Conservation (phyloP, 1,139 yeast genomes). For the Wickerhamiella pararugosa region DNA sequence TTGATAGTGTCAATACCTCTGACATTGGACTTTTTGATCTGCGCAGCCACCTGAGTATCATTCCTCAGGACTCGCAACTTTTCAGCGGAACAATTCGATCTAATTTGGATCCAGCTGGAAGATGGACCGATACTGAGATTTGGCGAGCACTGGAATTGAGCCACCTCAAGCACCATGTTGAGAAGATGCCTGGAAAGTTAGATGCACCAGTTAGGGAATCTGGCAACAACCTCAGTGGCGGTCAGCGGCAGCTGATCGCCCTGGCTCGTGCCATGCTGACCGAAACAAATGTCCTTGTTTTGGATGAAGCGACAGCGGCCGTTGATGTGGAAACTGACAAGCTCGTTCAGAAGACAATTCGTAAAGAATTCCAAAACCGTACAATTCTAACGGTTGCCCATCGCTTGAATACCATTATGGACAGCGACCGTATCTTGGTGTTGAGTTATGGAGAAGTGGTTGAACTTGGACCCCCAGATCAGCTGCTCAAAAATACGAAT, state of each 20-base stretch:
- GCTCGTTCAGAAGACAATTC: conserved; percentile 72
- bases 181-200: conserved; percentile 48
- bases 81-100: conserved; percentile 83
- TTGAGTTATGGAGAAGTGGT: conserved; percentile 72
- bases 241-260: conserved; percentile 86
- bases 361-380: conserved; percentile 70
- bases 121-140: conserved; percentile 55
- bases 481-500: conserved; percentile 47
- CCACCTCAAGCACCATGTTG: conserved; percentile 64
- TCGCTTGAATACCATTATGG: conserved; percentile 83
- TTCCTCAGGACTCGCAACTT: conserved; percentile 95
- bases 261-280: conserved; percentile 76
- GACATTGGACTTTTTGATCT: conserved; percentile 68
- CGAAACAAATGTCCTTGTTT: conserved; percentile 59
- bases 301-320: conserved; percentile 97
- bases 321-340: conserved; percentile 93
- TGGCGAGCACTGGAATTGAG: conserved; percentile 81
- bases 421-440: conserved; percentile 77
- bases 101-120: conserved; percentile 73
- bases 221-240: conserved; percentile 77
- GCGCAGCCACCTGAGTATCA: conserved; percentile 73
- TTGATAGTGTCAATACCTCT: conserved; percentile 58
- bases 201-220: conserved; percentile 61
- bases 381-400: conserved; percentile 93
- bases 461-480: conserved; percentile 72